Percentiles rank a stretch among this genome's conserved stretches.
These are phyloP conservation scores for Claviceps fusiformis DNA, from an alignment of 2,329 filamentous ascomycete species.

Conservation along the genomic window DNA sequence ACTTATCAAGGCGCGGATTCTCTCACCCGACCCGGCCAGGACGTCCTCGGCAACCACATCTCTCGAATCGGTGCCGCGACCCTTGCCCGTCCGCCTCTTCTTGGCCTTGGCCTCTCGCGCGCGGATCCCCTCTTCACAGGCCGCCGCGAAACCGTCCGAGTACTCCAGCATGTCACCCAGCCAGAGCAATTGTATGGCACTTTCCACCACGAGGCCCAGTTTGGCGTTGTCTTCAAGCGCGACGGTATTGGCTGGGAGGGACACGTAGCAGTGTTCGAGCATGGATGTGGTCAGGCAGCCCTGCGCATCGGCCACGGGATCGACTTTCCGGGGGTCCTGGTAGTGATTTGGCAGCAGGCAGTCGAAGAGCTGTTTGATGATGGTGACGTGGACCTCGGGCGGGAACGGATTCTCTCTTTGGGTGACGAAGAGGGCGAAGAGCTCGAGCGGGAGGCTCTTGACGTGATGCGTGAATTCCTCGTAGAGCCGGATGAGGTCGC, in stretches of 20 bases:
- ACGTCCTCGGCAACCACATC: slow-evolving; percentile 30
- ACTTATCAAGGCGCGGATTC: slow-evolving; percentile 27
- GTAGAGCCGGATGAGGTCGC: slow-evolving; percentile 40
- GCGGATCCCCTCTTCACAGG: slow-evolving; percentile 31
- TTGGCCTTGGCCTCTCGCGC: slow-evolving; percentile 35
- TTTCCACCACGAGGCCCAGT: slow-evolving; percentile 55
- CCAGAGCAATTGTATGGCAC: slow-evolving; percentile 42
- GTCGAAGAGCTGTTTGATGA: slow-evolving; percentile 31
- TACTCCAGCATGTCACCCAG: slow-evolving; percentile 20
- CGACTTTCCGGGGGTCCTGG: slow-evolving; percentile 27
- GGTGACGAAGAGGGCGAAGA: slow-evolving; percentile 41
- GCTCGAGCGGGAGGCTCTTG: slow-evolving; percentile 41
- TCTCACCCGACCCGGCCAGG: slow-evolving; percentile 29
- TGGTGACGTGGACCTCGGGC: slow-evolving; percentile 26
- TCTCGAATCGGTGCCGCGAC: slow-evolving; percentile 17
- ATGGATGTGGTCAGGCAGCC: slow-evolving; percentile 30
- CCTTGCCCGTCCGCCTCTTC: slow-evolving; percentile 23
- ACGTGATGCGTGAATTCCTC: slow-evolving; percentile 43
- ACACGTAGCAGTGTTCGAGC: slow-evolving; percentile 47
- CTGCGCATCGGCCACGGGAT: slow-evolving; percentile 20
- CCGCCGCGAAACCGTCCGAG: slow-evolving; percentile 21
- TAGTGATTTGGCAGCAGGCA: slow-evolving; percentile 28
- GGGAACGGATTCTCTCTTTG: slow-evolving; percentile 22
- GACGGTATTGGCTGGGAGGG: slow-evolving; percentile 48
- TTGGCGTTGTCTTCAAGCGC: slow-evolving; percentile 57